Conservation (phyloP, 2,329 filamentous ascomycete genomes). For the Colletotrichum tamarilloi region DNA sequence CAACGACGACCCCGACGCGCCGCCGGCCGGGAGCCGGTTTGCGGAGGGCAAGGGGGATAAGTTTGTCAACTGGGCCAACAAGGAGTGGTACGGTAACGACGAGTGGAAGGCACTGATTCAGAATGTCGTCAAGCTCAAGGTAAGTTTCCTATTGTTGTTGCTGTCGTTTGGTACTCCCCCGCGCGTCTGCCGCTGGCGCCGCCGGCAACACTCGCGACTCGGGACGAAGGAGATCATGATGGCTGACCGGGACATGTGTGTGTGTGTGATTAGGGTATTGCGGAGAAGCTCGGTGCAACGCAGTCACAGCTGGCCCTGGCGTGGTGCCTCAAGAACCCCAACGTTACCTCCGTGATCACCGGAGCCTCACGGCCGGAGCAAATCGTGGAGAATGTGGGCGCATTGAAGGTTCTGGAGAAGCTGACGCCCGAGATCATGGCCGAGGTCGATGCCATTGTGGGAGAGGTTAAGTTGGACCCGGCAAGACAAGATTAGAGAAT, state of each 20-base stretch:
- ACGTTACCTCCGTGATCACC: constrained; percentile 64
- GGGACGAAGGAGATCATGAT: neutral
- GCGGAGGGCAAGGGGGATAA: constrained; percentile 64
- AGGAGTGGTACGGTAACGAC: constrained; percentile 63
- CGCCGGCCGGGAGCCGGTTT: constrained; percentile 68
- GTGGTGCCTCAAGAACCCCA: constrained; percentile 65
- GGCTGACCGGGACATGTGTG: neutral
- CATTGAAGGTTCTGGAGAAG: constrained; percentile 57
- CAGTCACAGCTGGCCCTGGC: constrained; percentile 63
- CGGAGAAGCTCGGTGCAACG: constrained; percentile 66
- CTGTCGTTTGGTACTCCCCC: neutral
- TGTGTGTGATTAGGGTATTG: constrained; percentile 53
- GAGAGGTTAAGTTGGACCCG: constrained; percentile 35
- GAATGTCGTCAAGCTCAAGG: constrained; percentile 55
- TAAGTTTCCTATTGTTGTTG: neutral
- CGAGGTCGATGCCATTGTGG: constrained; percentile 59
- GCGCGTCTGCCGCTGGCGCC: neutral
- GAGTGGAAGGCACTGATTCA: constrained; percentile 65
- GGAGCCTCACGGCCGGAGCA: constrained; percentile 63
- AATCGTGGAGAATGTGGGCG: constrained; percentile 61
- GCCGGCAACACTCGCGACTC: neutral
- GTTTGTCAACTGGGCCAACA: constrained; percentile 65
- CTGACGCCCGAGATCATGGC: constrained; percentile 61
- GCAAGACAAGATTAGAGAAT: constrained; percentile 36
- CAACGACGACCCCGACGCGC: constrained; percentile 62